Conservation (phyloP, 1,284 basidiomycete genomes). For the Leccinum proliferum region DNA sequence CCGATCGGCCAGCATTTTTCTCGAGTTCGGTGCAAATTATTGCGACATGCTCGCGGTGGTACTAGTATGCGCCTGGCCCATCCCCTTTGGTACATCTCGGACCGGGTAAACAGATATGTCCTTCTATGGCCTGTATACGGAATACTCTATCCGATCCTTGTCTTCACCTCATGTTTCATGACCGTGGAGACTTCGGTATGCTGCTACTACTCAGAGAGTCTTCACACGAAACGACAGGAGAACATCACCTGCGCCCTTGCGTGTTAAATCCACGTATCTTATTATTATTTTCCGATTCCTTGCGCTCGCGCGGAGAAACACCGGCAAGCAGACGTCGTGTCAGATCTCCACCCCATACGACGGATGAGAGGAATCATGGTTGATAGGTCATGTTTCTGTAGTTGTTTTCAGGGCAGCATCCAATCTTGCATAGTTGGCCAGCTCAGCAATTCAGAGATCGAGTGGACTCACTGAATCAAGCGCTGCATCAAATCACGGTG, state of each 20-base stretch:
- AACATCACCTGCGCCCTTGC: neutral
- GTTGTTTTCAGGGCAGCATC: slow-evolving; percentile 9
- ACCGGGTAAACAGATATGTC: slow-evolving; percentile 1
- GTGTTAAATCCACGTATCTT: neutral
- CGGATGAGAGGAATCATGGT: neutral
- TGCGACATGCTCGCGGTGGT: neutral
- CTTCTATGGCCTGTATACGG: slow-evolving; percentile 1
- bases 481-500: neutral
- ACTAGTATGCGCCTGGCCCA: neutral
- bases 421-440: slow-evolving; percentile 2
- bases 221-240: slow-evolving; percentile 8
- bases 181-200: neutral
- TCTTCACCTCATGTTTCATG: neutral
- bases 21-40: neutral
- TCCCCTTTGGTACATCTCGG: slow-evolving; percentile 6
- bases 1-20: neutral
- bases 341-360: neutral
- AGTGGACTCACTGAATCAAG: neutral
- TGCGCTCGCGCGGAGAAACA: neutral
- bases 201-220: neutral
- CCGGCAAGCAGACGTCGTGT: neutral
- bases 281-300: neutral
- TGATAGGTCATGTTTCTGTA: neutral
- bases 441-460: slow-evolving; percentile 1
- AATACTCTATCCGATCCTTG: neutral